These are phyloP conservation scores for Boeremia exigua DNA, from an alignment of 2,329 filamentous ascomycete genomes.

Conservation along the genomic window DNA sequence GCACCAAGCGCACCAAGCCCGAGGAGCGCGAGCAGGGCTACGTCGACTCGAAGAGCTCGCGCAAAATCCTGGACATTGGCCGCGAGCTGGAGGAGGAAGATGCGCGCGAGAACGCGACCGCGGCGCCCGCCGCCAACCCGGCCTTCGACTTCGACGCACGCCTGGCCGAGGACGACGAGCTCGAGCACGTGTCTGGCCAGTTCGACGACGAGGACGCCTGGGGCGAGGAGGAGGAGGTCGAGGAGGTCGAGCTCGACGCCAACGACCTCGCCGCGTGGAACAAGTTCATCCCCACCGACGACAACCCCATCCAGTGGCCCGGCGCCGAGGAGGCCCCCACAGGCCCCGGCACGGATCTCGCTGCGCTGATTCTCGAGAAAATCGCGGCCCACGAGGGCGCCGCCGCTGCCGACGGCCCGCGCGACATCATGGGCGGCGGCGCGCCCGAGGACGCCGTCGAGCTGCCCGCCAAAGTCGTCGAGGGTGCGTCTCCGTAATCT, in stretches of 20 bases:
- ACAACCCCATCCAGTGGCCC: slow-evolving; percentile 76
- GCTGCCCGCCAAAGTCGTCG: slow-evolving; percentile 87
- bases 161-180: slow-evolving; percentile 60
- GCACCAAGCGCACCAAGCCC: slow-evolving; percentile 61
- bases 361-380: slow-evolving; percentile 91
- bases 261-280: slow-evolving; percentile 89
- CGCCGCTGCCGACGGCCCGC: slow-evolving; percentile 57
- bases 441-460: slow-evolving; percentile 80
- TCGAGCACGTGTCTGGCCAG: slow-evolving; percentile 57
- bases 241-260: slow-evolving; percentile 80
- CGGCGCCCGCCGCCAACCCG: slow-evolving; percentile 58
- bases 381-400: slow-evolving; percentile 89
- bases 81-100: slow-evolving; percentile 89
- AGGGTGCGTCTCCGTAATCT: slow-evolving; percentile 49
- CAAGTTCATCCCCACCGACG: slow-evolving; percentile 80
- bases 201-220: slow-evolving; percentile 65
- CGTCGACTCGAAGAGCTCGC: slow-evolving; percentile 86
- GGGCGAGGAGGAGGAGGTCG: slow-evolving; percentile 77
- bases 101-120: slow-evolving; percentile 56
- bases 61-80: slow-evolving; percentile 87
- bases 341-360: slow-evolving; percentile 72
- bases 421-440: slow-evolving; percentile 59
- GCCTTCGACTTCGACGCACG: slow-evolving; percentile 83
- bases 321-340: slow-evolving; percentile 54
- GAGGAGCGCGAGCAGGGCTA: slow-evolving; percentile 69